Conservation (phyloP, 1,284 basidiomycete genomes). For the Austroboletus novae-zelandiae region DNA sequence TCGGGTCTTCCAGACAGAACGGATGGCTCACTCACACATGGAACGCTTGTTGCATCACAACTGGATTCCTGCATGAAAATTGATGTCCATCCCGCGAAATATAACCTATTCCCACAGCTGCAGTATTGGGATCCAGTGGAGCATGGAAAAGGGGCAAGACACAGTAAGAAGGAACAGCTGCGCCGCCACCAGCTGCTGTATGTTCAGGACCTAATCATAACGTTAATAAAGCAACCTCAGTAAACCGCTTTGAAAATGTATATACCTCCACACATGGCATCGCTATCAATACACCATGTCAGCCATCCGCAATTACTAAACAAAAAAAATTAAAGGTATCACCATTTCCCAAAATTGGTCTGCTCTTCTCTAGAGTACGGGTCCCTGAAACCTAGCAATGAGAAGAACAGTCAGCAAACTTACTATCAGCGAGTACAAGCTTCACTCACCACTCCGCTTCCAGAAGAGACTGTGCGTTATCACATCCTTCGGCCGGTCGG, state of each 20-base stretch:
- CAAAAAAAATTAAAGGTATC: not conserved
- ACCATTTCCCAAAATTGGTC: slow-evolving; percentile 55
- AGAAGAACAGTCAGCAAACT: not conserved
- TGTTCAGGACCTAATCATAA: slow-evolving; percentile 44
- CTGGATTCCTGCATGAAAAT: slow-evolving; percentile 56
- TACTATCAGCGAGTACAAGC: not conserved
- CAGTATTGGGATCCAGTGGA: slow-evolving; percentile 31
- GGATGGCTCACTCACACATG: slow-evolving; percentile 19
- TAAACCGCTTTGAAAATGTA: not conserved
- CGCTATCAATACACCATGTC: slow-evolving; percentile 33
- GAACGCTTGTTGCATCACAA: slow-evolving; percentile 39
- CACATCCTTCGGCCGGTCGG: slow-evolving; percentile 48
- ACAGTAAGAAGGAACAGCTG: slow-evolving; percentile 54
- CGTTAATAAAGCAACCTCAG: not conserved
- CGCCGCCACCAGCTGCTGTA: slow-evolving; percentile 34
- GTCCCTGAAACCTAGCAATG: slow-evolving; percentile 38
- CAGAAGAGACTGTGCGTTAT: slow-evolving; percentile 57
- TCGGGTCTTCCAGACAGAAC: no score
- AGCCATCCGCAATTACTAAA: not conserved
- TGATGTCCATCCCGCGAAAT: slow-evolving; percentile 47
- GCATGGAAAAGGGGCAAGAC: slow-evolving; percentile 53
- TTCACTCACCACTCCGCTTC: slow-evolving; percentile 47
- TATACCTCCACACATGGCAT: slow-evolving; percentile 47
- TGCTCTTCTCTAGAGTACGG: slow-evolving; percentile 59
- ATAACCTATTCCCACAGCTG: slow-evolving; percentile 41